Evolutionary conservation across 192 early-diverging fungal genomes (phyloP).

Genomic region (Rhizophlyctis rosea): DNA sequence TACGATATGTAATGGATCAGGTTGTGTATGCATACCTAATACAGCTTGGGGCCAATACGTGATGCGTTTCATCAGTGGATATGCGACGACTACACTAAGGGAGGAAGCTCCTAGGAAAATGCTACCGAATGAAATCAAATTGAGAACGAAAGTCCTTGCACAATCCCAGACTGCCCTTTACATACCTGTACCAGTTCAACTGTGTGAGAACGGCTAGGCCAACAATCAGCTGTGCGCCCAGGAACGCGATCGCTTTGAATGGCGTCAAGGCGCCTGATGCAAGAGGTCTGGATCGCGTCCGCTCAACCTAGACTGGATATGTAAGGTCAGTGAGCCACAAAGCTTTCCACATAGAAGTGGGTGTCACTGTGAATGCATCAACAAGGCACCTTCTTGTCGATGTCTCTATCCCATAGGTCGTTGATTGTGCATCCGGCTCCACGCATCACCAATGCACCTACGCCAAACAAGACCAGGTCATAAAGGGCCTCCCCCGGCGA

Average conservation of each 20-base stretch:
- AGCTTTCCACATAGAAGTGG: neutral
- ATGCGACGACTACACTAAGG: conserved; percentile 69
- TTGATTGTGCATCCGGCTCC: conserved; percentile 97
- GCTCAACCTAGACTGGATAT: conserved; percentile 65
- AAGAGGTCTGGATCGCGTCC: conserved; percentile 79
- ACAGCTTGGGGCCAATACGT: conserved; percentile 95
- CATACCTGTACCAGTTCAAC: conserved; percentile 79
- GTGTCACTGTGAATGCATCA: neutral
- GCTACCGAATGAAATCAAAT: conserved; percentile 26
- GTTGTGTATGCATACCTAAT: conserved; percentile 50
- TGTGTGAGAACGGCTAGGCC: conserved; percentile 86
- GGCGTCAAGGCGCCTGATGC: conserved; percentile 72
- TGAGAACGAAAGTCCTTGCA: neutral
- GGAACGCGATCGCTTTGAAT: conserved; percentile 68
- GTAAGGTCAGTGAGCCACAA: no score
- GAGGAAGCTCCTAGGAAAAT: conserved; percentile 81
- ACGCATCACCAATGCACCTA: conserved; percentile 87
- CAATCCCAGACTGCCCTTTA: neutral
- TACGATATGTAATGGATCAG: neutral
- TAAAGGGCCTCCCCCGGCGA: conserved; percentile 57
- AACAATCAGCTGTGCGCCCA: conserved; percentile 72
- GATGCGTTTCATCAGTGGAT: conserved; percentile 93
- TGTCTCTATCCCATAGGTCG: conserved; percentile 92
- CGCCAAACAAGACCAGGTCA: conserved; percentile 77
- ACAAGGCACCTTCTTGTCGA: conserved; percentile 65